phyloP scores from a whole-genome alignment of 768 basidiomycete species.

The Ramaria rubella region DNA sequence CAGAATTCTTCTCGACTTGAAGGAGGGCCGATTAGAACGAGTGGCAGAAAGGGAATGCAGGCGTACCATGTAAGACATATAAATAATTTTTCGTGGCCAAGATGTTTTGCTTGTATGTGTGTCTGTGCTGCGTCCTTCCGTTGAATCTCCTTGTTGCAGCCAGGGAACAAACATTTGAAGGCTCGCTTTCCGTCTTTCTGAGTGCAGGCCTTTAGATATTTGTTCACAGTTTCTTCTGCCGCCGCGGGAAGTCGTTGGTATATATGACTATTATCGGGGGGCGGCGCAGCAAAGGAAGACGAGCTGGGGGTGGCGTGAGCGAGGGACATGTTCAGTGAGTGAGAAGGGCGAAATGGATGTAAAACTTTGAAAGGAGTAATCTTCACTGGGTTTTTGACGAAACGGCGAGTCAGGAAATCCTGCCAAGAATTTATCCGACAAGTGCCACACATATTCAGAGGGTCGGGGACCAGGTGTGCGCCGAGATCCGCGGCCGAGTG shows the following conservation, averaged over 20 bases:
- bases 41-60: not conserved
- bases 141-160: not conserved
- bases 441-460: too few relatives aligned
- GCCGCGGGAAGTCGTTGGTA: not conserved
- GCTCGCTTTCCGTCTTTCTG: not conserved
- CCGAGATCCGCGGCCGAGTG: too few relatives aligned
- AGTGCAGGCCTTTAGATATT: not conserved
- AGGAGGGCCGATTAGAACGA: not conserved
- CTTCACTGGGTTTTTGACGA: too few relatives aligned
- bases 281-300: not conserved
- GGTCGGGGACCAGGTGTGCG: too few relatives aligned
- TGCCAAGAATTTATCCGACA: too few relatives aligned
- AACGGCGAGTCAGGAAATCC: too few relatives aligned
- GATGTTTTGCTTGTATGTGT: not conserved
- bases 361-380: too few relatives aligned
- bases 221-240: not conserved
- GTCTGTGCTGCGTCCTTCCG: not conserved
- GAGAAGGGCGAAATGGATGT: too few relatives aligned
- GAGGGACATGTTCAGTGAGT: too few relatives aligned
- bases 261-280: not conserved
- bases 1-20: not conserved
- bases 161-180: not conserved
- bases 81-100: not conserved
- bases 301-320: too few relatives aligned
- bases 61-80: not conserved